A percentile compares a stretch with the other conserved stretches of the same genome.
Conservation (phyloP, 768 basidiomycete genomes). For the Boletus bicolor region DNA sequence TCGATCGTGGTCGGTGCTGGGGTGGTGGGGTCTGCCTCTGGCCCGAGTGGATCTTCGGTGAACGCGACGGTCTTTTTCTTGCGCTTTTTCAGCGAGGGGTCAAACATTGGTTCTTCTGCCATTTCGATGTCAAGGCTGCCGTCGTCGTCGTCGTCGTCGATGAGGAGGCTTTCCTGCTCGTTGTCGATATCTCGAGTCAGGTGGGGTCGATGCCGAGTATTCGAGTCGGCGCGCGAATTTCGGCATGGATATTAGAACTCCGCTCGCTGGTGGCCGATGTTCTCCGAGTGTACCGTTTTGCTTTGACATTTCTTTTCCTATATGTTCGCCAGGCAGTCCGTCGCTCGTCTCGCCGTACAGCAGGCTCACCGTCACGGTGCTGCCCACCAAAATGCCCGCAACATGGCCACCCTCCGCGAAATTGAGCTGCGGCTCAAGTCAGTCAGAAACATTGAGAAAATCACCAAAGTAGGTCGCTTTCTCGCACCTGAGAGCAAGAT, state of each 20-base stretch:
- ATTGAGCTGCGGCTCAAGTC: constrained; percentile 96
- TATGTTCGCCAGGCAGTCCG: constrained; percentile 52
- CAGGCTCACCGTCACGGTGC: constrained; percentile 37
- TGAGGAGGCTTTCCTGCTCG: constrained; percentile 9
- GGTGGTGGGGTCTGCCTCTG: constrained; percentile 78
- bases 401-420: constrained; percentile 97
- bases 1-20: constrained; percentile 76
- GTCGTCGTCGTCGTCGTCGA: constrained; percentile 14
- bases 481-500: neutral
- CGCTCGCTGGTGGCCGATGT: constrained; percentile 40
- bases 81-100: constrained; percentile 80
- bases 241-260: constrained; percentile 20
- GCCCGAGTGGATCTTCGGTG: constrained; percentile 77
- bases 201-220: constrained; percentile 23
- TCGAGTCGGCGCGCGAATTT: constrained; percentile 23
- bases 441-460: constrained; percentile 98
- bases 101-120: constrained; percentile 77
- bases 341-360: constrained; percentile 42
- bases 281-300: constrained; percentile 17
- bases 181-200: constrained; percentile 6
- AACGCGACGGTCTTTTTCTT: constrained; percentile 89
- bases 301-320: constrained; percentile 1
- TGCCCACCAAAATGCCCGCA: constrained; percentile 55
- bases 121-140: constrained; percentile 32
- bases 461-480: constrained; percentile 76